Evolutionary conservation across 179 eudicot genomes (phyloP).

Genomic region (Beta lomatogona): DNA sequence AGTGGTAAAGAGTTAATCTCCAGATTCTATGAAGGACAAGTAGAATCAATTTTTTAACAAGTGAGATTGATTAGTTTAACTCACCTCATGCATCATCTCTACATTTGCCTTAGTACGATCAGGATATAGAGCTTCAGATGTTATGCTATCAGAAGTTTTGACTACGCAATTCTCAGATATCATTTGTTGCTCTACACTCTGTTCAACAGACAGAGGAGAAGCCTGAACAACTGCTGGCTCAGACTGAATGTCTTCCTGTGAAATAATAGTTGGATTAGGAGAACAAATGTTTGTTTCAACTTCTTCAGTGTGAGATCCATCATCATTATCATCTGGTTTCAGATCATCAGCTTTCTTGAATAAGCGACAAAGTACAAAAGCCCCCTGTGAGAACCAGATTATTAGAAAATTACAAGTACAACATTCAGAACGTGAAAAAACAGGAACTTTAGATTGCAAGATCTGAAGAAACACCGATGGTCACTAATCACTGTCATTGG

Average conservation of each 20-base stretch:
- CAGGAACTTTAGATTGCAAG: not conserved
- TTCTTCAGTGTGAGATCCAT: constrained; percentile 52
- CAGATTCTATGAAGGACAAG: not conserved
- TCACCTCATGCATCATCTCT: constrained; percentile 46
- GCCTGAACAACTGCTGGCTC: constrained; percentile 37
- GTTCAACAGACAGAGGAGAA: constrained; percentile 42
- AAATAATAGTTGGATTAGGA: constrained; percentile 42
- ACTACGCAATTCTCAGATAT: constrained; percentile 32
- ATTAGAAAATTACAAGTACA: constrained; percentile 1
- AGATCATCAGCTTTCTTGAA: constrained; percentile 67
- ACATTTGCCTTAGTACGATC: constrained; percentile 31
- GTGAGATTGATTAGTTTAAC: not conserved
- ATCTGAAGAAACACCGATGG: not conserved
- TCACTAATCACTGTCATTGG: not conserved
- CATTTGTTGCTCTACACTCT: constrained; percentile 38
- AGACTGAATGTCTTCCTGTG: constrained; percentile 47
- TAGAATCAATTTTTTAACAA: not conserved
- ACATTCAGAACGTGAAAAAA: too few species aligned
- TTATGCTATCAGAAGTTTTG: constrained; percentile 33
- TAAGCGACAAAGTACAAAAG: constrained; percentile 81
- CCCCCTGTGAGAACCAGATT: constrained; percentile 47
- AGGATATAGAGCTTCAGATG: constrained; percentile 38
- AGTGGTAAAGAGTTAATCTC: not conserved
- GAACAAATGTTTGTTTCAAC: constrained; percentile 49
- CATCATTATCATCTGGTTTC: constrained; percentile 59